phyloP scores from a whole-genome alignment of 805 yeast species.

The Lachancea thermotolerans region DNA sequence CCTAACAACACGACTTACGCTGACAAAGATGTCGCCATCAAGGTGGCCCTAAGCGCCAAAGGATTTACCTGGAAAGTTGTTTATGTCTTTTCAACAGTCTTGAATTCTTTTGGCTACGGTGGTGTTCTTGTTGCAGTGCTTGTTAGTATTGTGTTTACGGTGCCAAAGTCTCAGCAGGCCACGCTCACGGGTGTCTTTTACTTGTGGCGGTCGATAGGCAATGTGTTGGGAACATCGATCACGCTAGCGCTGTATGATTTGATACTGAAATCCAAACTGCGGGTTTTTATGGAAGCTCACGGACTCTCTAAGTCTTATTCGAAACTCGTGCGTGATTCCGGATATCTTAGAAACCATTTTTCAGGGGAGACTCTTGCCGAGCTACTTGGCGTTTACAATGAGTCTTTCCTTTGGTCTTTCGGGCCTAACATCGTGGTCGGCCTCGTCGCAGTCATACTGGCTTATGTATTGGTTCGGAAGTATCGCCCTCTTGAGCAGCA shows the following conservation, averaged over 20 bases:
- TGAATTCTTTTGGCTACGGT: conserved; percentile 44
- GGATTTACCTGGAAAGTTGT: conserved; percentile 28
- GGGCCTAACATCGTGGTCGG: conserved; percentile 22
- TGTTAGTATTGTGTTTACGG: conserved; percentile 43
- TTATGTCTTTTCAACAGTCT: conserved; percentile 28
- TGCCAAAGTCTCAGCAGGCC: conserved; percentile 41
- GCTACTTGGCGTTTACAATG: conserved; percentile 21
- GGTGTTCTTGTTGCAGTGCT: conserved; percentile 53
- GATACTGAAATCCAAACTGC: conserved; percentile 27
- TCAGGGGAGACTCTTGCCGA: conserved; percentile 12
- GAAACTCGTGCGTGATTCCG: conserved; percentile 23
- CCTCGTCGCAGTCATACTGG: conserved; percentile 14
- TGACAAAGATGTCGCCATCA: background rate
- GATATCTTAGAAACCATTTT: conserved; percentile 24
- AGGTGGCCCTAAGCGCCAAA: conserved; percentile 10
- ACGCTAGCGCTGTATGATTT: conserved; percentile 35
- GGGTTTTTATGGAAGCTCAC: conserved; percentile 26
- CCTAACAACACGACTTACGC: conserved; percentile 13
- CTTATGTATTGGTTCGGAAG: conserved; percentile 4
- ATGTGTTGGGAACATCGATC: conserved; percentile 41
- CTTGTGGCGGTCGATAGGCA: conserved; percentile 44
- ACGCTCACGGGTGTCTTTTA: conserved; percentile 44
- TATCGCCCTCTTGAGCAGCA: background rate
- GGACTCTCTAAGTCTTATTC: conserved; percentile 21
- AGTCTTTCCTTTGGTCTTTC: conserved; percentile 25